These are phyloP conservation scores for Schizochytrium sp. DNA, from an alignment of 108 stramenopile species.

Conservation along the genomic window DNA sequence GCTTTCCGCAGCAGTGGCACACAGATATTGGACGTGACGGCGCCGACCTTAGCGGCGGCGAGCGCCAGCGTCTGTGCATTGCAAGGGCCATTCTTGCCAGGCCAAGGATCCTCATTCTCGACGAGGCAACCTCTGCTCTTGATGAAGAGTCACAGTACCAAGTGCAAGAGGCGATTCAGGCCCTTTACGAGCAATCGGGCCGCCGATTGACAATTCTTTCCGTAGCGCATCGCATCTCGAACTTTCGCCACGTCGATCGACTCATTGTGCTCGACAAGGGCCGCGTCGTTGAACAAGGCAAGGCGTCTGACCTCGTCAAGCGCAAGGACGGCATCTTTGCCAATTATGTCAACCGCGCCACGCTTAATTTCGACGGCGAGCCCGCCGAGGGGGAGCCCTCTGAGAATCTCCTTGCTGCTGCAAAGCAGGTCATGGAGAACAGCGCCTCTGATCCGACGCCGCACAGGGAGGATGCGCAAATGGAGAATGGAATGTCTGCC, in stretches of 20 bases:
- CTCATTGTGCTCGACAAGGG: constrained; percentile 16
- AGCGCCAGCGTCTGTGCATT: constrained; percentile 35
- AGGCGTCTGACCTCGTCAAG: neutral
- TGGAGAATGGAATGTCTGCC: too few relatives aligned
- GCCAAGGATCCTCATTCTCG: constrained; percentile 65
- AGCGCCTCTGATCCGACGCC: too few relatives aligned
- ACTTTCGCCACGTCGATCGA: neutral
- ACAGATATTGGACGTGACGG: constrained; percentile 10
- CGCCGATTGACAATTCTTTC: neutral
- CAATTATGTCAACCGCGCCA: neutral
- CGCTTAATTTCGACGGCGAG: neutral
- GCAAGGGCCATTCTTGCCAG: constrained; percentile 61
- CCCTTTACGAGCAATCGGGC: constrained; percentile 1
- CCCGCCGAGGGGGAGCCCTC: neutral
- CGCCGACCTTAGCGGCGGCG: constrained; percentile 11
- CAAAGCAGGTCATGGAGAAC: neutral
- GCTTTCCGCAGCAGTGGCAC: constrained; percentile 15
- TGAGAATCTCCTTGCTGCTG: neutral
- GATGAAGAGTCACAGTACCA: constrained; percentile 42
- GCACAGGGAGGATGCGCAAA: too few relatives aligned
- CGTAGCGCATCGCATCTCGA: neutral
- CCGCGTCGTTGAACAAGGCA: neutral
- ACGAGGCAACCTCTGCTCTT: constrained; percentile 65
- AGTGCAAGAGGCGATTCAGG: constrained; percentile 35
- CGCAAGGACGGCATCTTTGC: neutral